Evolutionary conservation across 495 filamentous ascomycete genomes (phyloP), one percentile per base, ranked within the genome.

Genomic region (Neurospora sp.): DNA sequence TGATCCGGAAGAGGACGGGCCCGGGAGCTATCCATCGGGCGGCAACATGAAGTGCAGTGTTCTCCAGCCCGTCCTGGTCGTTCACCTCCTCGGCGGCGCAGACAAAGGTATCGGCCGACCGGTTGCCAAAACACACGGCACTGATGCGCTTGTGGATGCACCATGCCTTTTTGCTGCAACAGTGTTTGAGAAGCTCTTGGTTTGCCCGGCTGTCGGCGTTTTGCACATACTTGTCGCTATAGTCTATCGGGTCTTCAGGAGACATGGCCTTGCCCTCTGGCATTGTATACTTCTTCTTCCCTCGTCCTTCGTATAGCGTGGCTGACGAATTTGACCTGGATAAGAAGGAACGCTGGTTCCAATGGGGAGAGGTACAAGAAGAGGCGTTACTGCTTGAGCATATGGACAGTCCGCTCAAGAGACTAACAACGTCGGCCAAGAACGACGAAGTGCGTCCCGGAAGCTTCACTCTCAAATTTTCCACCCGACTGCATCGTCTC

Each of bases 101-200:
- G 69, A 27, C 61, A 38, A 75, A 73, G 14, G 59, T 44, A 3
- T 73, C 69, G 37, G 72, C 38, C 38, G 74, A 72, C 8, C 39
- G 65, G 40, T 69, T 69, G n/a, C 69, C 38, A 10, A 65, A 48
- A 20, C 73, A 27, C 4, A 71, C 69, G 10, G 69, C 74, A 31
- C 48, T 69, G 72, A 75, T 75, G 35, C 74, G 74, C 59, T 71
- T 69, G 72, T 75, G 74, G 41, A 75, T 45, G 35, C 74, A 75
- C 71, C 71, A 71, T 7, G 59, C 20, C 35, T 61, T 70, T 44
- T 69, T 22, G 72, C 74, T 68, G 69, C 74, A 75, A 69, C 74
- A 75, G 42, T 35, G 59, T 3, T 65, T 37, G 41, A 75, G 59
- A 20, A 73, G 69, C 40, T 75, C 74, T 40, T 73, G 72, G 42